These are phyloP conservation scores for Neonothopanus nambi DNA, from an alignment of 1,284 basidiomycete genomes.

Conservation along the genomic window DNA sequence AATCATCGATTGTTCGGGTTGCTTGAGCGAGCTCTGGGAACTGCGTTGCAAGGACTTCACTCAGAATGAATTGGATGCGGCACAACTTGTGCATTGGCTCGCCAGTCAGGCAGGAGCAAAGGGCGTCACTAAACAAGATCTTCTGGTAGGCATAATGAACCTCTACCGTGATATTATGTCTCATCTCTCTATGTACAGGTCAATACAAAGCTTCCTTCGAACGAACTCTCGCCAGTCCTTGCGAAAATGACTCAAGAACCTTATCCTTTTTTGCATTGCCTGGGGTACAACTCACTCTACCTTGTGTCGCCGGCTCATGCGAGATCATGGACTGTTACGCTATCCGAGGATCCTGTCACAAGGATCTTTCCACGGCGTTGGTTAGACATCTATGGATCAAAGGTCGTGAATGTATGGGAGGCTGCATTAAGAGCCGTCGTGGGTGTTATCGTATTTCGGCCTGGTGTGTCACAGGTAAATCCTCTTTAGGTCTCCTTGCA, in stretches of 20 bases:
- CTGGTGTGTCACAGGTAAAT: slow-evolving; percentile 74
- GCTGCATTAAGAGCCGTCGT: slow-evolving; percentile 68
- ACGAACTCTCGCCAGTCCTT: slow-evolving; percentile 34
- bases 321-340: slow-evolving; percentile 57
- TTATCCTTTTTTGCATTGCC: slow-evolving; percentile 64
- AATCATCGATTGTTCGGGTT: slow-evolving; percentile 58
- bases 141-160: slow-evolving; percentile 42
- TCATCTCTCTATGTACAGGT: slow-evolving; percentile 21
- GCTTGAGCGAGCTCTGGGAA: slow-evolving; percentile 48
- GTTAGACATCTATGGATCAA: slow-evolving; percentile 69
- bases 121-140: slow-evolving; percentile 48
- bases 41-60: slow-evolving; percentile 35
- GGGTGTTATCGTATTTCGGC: slow-evolving; percentile 64
- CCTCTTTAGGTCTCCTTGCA: slow-evolving; percentile 3
- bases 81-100: slow-evolving; percentile 39
- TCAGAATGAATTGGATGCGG: slow-evolving; percentile 35
- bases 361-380: slow-evolving; percentile 70
- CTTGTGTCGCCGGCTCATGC: slow-evolving; percentile 56
- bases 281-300: slow-evolving; percentile 60
- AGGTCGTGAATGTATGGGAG: slow-evolving; percentile 66
- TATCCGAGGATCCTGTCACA: slow-evolving; percentile 45
- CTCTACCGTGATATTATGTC: neutral
- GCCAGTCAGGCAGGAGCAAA: slow-evolving; percentile 41
- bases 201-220: slow-evolving; percentile 22
- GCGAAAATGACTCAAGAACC: slow-evolving; percentile 45